Evolutionary conservation across 2,329 filamentous ascomycete species (phyloP).

Genomic region (Aspergillus transmontanensis): DNA sequence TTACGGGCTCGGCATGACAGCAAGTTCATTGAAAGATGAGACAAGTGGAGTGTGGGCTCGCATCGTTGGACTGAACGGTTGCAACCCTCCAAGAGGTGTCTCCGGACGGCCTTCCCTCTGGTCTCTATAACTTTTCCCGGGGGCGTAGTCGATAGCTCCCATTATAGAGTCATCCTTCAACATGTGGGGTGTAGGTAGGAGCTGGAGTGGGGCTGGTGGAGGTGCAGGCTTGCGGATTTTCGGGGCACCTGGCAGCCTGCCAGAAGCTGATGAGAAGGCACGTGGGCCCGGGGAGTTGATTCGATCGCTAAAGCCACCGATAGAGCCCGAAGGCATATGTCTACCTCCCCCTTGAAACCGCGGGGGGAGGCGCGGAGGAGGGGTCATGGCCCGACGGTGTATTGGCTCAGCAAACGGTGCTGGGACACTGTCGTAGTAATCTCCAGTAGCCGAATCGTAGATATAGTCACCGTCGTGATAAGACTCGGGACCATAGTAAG

Average conservation of each 20-base stretch:
- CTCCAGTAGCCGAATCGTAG: constrained; percentile 54
- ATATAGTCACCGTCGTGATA: constrained; percentile 61
- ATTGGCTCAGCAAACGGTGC: constrained; percentile 80
- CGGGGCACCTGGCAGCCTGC: constrained; percentile 44
- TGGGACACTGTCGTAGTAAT: constrained; percentile 34
- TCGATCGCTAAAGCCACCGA: constrained; percentile 35
- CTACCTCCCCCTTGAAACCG: constrained; percentile 52
- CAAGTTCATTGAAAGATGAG: constrained; percentile 83
- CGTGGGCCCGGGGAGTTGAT: constrained; percentile 52
- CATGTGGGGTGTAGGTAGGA: constrained; percentile 82
- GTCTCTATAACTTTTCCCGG: constrained; percentile 68
- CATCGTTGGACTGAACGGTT: constrained; percentile 74
- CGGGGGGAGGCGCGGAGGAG: constrained; percentile 72
- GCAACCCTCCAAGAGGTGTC: constrained; percentile 58
- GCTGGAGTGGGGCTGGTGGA: constrained; percentile 72
- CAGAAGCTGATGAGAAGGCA: constrained; percentile 66
- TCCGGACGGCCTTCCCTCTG: constrained; percentile 68
- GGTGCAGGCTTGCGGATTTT: constrained; percentile 63
- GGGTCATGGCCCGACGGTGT: constrained; percentile 90
- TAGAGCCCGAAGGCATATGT: constrained; percentile 51
- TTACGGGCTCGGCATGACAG: constrained; percentile 87
- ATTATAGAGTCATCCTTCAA: constrained; percentile 81
- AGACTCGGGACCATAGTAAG: constrained; percentile 71
- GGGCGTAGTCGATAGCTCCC: constrained; percentile 78
- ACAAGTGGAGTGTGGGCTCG: constrained; percentile 76